These are phyloP conservation scores for Camellia lanceoleosa DNA, from an alignment of 148 eudicot genomes.

Conservation along the genomic window DNA sequence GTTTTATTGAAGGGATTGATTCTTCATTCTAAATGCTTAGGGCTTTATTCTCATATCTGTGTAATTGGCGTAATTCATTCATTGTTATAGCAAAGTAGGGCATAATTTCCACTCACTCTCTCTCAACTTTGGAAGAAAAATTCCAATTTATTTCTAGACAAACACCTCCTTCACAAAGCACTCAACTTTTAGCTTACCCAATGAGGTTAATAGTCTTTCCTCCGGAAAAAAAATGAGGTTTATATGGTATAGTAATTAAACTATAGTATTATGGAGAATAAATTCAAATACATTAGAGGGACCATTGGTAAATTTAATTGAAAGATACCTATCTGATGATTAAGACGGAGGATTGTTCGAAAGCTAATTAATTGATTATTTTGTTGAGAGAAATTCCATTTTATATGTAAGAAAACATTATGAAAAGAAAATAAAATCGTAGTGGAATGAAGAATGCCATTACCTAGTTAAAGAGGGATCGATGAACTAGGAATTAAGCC, in stretches of 20 bases:
- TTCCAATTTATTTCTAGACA: constrained; percentile 8
- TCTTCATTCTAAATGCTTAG: not conserved
- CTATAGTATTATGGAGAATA: constrained; percentile 9
- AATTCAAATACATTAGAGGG: constrained; percentile 1
- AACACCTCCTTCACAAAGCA: constrained; percentile 8
- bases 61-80: not conserved
- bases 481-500: not conserved
- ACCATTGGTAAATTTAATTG: not conserved
- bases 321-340: constrained; percentile 8
- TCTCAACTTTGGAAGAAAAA: not conserved
- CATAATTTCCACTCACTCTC: not conserved
- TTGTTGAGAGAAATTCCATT: not conserved
- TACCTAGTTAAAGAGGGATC: not conserved
- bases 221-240: too few relatives aligned
- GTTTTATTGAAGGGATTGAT: constrained; percentile 10
- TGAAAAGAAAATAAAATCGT: not conserved
- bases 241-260: not conserved
- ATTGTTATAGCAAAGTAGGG: constrained; percentile 1
- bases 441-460: constrained; percentile 10
- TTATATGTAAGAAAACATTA: not conserved
- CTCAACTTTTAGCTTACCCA: constrained; percentile 13
- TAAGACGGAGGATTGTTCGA: not conserved
- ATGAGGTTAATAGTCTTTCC: not conserved
- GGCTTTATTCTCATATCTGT: constrained; percentile 13
- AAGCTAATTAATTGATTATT: not conserved